Base-by-base conservation (phyloP, 176 grass and related monocot species). In the Carex littledalei region DNA sequence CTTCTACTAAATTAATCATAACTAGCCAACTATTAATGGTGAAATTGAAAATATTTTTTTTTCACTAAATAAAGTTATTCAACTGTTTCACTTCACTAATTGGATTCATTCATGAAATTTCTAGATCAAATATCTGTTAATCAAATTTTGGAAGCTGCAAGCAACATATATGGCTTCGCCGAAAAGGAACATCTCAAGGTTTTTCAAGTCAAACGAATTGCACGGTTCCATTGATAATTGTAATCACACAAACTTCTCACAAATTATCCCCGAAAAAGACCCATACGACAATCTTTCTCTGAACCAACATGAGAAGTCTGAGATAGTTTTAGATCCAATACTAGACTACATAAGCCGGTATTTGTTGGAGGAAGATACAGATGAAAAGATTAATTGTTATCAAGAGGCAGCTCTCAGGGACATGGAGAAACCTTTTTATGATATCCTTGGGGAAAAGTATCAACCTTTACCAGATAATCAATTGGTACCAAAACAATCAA, bases 291-390 rank as follows among this genome's bases (percentile, higher is more conserved):
- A 72, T n/a, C 39, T 72, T 72, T 11, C 16, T 47, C 39, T 72
- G 37, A 47, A 47, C 18, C 17, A 10, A n/a, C 68, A 72, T 47
- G 37, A 72, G 16, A 72, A 72, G 34, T 11, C 37, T 47, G 35
- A 72, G 39, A 47, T 47, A 47, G 8, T 72, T 45, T 47, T 1
- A 3, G 68, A 72, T 3, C 68, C 68, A 72, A 47, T 18, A 72
- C 39, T 72, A 20, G 34, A 86, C 54, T 87, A 90, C 41, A 92
- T 90, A 87, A 86, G 80, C 45, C 60, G 26, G 17, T 85, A 81
- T 74, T 73, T 92, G 21, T 85, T 92, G 88, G 88, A 92, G 59
- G 90, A 92, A 31, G 83, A 84, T 78, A 81, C 63, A 66, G 88
- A 92, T 60, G 91, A 90, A 68, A 84, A 86, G 12, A 63, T 49